phyloP scores from a whole-genome alignment of 2,329 filamentous ascomycete species.

The Diaporthe ilicicola region DNA sequence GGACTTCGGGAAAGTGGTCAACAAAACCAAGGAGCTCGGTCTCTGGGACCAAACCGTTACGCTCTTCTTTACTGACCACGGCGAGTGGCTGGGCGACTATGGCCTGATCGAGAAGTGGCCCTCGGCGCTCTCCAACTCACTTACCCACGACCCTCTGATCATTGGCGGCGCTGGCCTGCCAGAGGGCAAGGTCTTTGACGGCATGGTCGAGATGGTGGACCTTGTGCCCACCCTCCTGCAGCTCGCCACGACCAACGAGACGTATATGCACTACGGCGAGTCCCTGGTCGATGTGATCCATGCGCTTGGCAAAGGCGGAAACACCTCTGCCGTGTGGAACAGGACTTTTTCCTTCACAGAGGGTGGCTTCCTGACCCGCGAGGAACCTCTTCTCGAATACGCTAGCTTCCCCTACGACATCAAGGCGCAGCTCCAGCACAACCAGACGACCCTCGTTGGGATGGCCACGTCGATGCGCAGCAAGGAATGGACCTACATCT shows the following conservation, averaged over 20 bases:
- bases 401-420: slow-evolving; percentile 55
- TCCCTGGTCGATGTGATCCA: slow-evolving; percentile 38
- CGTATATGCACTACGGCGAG: slow-evolving; percentile 50
- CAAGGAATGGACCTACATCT: slow-evolving; percentile 52
- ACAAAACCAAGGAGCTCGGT: slow-evolving; percentile 43
- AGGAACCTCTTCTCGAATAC: slow-evolving; percentile 55
- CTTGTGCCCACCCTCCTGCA: slow-evolving; percentile 54
- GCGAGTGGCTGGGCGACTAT: slow-evolving; percentile 56
- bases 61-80: slow-evolving; percentile 55
- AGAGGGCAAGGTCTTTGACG: slow-evolving; percentile 42
- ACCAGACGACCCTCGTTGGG: slow-evolving; percentile 52
- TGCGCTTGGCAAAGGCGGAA: slow-evolving; percentile 34
- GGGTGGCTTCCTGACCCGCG: slow-evolving; percentile 52
- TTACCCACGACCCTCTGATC: slow-evolving; percentile 54
- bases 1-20: slow-evolving; percentile 53
- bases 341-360: slow-evolving; percentile 54
- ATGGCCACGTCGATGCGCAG: slow-evolving; percentile 50
- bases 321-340: slow-evolving; percentile 35
- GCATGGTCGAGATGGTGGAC: slow-evolving; percentile 55
- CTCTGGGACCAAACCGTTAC: slow-evolving; percentile 51
- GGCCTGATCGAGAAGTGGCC: slow-evolving; percentile 60
- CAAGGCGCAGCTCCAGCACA: slow-evolving; percentile 54
- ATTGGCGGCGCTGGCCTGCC: slow-evolving; percentile 52
- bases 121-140: slow-evolving; percentile 50
- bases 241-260: slow-evolving; percentile 46